Evolutionary conservation across 148 eudicot species (phyloP), one percentile per base, ranked within the genome.

Genomic region (Amaranthus cruentus): DNA sequence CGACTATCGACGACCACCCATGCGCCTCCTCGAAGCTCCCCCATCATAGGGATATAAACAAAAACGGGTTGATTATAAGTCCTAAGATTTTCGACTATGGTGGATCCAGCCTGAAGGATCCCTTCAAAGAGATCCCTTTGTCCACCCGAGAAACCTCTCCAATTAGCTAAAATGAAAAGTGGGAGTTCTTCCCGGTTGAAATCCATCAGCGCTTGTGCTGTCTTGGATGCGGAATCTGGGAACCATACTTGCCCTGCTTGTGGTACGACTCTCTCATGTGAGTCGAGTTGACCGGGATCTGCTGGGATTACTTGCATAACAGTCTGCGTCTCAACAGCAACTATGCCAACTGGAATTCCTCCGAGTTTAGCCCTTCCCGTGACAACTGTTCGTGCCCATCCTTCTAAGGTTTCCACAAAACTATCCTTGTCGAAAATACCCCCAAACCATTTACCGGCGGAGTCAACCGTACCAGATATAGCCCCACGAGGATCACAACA

Each of bases 171-270:
- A 76, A 96, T 92, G 85, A 96, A 92, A 69, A 96, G 92, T 0
- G 99, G 99, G 69, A 96, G 91, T 83, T 84, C 99, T 80, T 96
- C 99, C 47, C 91, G 58, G 76, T 96, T 96, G 73, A 96, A 96
- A 78, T 96, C 99, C 92, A 96, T 83, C 82, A 96, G 62, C 9
- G 99, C 97, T 82, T 96, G 99, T n/a, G 99, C 97, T 3, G 99
- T 96, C 76, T 96, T 96, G 2, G 83, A 80, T 9, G 99, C 99
- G n/a, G 99, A 96, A 77, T 96, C 99, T 0, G 99, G 99, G 76
- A 96, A 96, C 99, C 99, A 96, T 2, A 96, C 99, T 77, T 96
- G 99, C 47, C 99, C 99, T 0, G 99, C 99, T 85, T 96, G 99
- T 18, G 99, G 99, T n/a, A 92, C 97, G 14, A 92, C 92, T 81